phyloP scores from a whole-genome alignment of 345 rosid species.

The Litchi chinensis region DNA sequence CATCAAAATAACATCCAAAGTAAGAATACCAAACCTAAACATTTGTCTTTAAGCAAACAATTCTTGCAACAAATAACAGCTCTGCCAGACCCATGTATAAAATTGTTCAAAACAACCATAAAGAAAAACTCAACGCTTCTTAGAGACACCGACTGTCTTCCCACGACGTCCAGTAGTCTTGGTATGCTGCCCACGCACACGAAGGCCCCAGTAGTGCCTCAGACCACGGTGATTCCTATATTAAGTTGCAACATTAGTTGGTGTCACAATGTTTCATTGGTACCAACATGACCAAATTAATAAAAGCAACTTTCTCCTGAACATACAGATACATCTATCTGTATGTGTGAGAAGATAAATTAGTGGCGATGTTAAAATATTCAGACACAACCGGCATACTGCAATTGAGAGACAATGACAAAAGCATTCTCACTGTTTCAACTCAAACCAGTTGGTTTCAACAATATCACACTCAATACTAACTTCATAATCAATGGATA shows the following conservation, averaged over 20 bases:
- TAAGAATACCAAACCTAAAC: constrained; percentile 9
- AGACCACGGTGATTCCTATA: constrained; percentile 93
- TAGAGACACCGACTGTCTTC: constrained; percentile 94
- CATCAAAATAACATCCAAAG: background rate
- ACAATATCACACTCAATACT: no score
- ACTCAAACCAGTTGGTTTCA: no score
- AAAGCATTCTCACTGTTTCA: no score
- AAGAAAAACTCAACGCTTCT: constrained; percentile 51
- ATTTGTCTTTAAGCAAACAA: background rate
- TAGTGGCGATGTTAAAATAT: background rate
- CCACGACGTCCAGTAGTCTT: constrained; percentile 97
- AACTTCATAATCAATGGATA: no score
- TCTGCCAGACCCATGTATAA: constrained; percentile 12
- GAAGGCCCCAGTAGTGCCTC: constrained; percentile 98
- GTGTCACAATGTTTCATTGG: background rate
- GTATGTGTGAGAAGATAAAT: no score
- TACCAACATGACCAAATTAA: background rate
- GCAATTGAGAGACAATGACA: background rate
- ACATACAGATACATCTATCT: background rate
- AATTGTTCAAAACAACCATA: constrained; percentile 17
- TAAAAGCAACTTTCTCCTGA: no score
- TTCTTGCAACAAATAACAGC: background rate
- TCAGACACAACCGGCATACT: background rate
- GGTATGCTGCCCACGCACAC: constrained; percentile 97
- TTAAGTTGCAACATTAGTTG: background rate